Evolutionary conservation across 164 flowering plant genomes (phyloP).

Genomic region (Chloranthus sessilifolius): DNA sequence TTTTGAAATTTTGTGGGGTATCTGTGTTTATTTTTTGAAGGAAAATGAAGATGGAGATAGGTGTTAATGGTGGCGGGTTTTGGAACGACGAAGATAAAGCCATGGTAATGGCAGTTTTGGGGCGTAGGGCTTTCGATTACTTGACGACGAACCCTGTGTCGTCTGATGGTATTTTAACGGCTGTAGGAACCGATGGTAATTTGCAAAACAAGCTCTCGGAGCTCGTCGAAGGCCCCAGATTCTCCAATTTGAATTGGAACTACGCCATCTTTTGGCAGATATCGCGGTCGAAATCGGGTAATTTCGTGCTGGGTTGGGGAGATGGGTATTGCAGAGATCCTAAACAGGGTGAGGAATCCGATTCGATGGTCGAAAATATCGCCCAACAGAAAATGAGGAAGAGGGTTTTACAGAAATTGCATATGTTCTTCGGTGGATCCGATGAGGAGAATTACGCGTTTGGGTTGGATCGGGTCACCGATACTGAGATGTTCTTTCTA

Average conservation of each 20-base stretch:
- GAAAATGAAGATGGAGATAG: conserved; percentile 40
- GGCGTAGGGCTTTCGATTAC: conserved; percentile 41
- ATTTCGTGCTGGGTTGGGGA: conserved; percentile 55
- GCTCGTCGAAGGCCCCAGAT: conserved; percentile 36
- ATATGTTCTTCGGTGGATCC: conserved; percentile 40
- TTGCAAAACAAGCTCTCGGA: conserved; percentile 46
- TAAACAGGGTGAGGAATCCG: conserved; percentile 18
- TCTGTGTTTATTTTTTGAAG: no score
- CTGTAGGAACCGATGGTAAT: conserved; percentile 18
- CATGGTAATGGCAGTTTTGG: conserved; percentile 46
- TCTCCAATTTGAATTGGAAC: conserved; percentile 37
- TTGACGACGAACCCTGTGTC: conserved; percentile 28
- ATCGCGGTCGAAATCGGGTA: conserved; percentile 49
- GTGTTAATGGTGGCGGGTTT: conserved; percentile 14
- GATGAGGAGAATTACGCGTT: conserved; percentile 33
- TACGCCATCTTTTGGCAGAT: conserved; percentile 79
- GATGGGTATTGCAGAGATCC: conserved; percentile 53
- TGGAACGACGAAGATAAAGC: conserved; percentile 45
- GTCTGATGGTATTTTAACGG: conserved; percentile 20
- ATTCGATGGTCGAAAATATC: conserved; percentile 10
- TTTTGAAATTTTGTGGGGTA: no score
- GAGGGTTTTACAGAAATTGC: conserved; percentile 58
- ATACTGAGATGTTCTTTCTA: conserved; percentile 64
- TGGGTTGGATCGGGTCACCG: conserved; percentile 37
- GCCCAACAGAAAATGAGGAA: conserved; percentile 30